Base-by-base conservation (phyloP, 2,329 filamentous ascomycete species). In the Grosmannia clavigera region DNA sequence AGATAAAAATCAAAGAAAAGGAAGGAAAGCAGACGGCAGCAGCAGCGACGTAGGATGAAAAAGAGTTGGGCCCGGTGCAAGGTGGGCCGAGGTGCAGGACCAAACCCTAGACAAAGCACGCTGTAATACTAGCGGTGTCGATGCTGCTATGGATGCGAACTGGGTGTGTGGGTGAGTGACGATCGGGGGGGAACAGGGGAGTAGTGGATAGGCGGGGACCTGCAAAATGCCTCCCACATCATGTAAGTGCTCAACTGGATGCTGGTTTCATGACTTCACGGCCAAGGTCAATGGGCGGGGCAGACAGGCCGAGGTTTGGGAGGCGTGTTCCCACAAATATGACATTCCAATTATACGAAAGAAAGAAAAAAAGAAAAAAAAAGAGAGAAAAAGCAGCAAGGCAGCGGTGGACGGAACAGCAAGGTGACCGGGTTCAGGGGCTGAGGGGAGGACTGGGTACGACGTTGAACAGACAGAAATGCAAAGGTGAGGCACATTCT, bases 111-210 rank as follows among this genome's bases (percentile, higher is more conserved):
- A 25, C n/a, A 16, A 38, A 46, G 38, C 38, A n/a, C 33, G 38
- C 33, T 50, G 31, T 40, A 40, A 40, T 40, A 40, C 38, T 51
- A 51, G 56, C 56, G 56, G 56, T 58, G 56, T 51, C 56, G 56
- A 51, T 58, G 56, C 46, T 53, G 19, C 27, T 38, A n/a, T 25
- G 33, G 14, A 22, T n/a, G 33, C 33, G n/a, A 22, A 40, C 51
- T 16, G 54, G 35, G n/a, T 31, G 33, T 55, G 35, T 43, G 54
- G 54, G 40, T 7, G 48, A 14, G 46, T 27, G 56, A 58, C 56
- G 56, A 58, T 58, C 56, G 55, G 38, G 56, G 22, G 55, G 27
- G 29, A 16, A 40, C 46, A 38, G 43, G 29, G 29, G 46, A 31
- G 9, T 16, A 40, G 27, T 29, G 10, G 25, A 27, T 16, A 25